Base-by-base conservation (phyloP, 2,329 filamentous ascomycete genomes). In the Penicillium verrucosum region DNA sequence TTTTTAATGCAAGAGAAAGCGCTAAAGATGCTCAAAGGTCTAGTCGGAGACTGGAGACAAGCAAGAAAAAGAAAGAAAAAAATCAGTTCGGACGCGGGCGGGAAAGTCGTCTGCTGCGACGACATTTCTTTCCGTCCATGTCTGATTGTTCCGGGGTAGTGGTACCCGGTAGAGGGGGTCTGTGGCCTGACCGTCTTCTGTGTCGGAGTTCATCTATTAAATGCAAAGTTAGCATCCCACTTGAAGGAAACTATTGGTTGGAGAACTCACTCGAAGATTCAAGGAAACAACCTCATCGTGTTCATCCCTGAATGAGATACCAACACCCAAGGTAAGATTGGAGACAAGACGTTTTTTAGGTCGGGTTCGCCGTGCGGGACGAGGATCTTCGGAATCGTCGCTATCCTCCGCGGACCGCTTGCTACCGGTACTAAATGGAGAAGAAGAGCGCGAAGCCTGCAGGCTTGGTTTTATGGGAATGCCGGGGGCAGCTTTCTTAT, bases 381-480 rank as follows among this genome's bases (percentile, higher is more conserved):
- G 70, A 40, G 66, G 63, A 10, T 68, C 67, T n/a, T 77, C 74
- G 6, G 73, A 74, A 29, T 70, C 65, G 16, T 73, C 74, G 37
- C 70, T 74, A 34, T 72, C 71, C 46, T 75, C 72, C 6, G 74
- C 73, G 5, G 73, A 75, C 23, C 74, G 73, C 57, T 77, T 77
- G 61, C 74, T 77, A 10, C 72, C 72, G 0, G 71, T 74, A 54
- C 74, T 76, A 53, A 73, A 73, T 8, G 73, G 74, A 6, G 75
- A 77, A 1, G 75, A 76, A 14, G 74, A 75, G 5, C 75, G 69
- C 2, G 75, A 77, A 4, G 72, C 73, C 32, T 70, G 70, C 12
- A 75, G 57, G 21, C 64, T 67, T 2, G 70, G 65, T 51, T 73
- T 72, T 62, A 74, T 63, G 29, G 64, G 62, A 16, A 68, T 60